A percentile compares a stretch with the other conserved stretches of the same genome.
phyloP scores from a whole-genome alignment of 257 asterid species.

The Pogostemon cablin region DNA sequence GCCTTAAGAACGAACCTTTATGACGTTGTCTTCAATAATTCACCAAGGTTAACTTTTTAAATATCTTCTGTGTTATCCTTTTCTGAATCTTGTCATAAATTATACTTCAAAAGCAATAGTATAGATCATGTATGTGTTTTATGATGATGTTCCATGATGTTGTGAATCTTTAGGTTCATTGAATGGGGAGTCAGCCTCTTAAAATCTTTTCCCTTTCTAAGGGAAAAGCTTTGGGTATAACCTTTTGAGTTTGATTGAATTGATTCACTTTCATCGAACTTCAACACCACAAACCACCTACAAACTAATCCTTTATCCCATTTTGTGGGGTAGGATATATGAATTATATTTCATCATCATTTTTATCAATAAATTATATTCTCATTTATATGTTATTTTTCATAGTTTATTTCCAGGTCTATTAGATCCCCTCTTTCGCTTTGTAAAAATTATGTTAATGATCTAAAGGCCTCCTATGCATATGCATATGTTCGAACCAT shows the following conservation, averaged over 20 bases:
- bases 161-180: conserved; percentile 12
- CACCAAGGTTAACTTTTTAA: conserved; percentile 60
- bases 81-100: neutral
- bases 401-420: neutral
- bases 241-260: conserved; percentile 8
- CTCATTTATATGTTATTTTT: neutral
- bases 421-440: neutral
- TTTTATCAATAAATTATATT: neutral
- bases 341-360: neutral
- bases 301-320: neutral
- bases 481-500: neutral
- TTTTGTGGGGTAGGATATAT: neutral
- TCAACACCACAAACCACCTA: neutral
- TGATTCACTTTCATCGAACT: conserved; percentile 11
- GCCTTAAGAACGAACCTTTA: conserved; percentile 56
- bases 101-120: neutral
- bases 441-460: neutral
- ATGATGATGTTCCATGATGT: conserved; percentile 13
- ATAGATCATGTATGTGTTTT: neutral
- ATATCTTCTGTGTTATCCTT: neutral
- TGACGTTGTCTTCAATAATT: conserved; percentile 53
- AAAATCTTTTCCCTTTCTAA: neutral
- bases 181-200: neutral
- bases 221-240: neutral
- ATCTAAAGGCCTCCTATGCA: neutral